phyloP scores from a whole-genome alignment of 1,139 yeast genomes.

The Blastobotrys serpentis region DNA sequence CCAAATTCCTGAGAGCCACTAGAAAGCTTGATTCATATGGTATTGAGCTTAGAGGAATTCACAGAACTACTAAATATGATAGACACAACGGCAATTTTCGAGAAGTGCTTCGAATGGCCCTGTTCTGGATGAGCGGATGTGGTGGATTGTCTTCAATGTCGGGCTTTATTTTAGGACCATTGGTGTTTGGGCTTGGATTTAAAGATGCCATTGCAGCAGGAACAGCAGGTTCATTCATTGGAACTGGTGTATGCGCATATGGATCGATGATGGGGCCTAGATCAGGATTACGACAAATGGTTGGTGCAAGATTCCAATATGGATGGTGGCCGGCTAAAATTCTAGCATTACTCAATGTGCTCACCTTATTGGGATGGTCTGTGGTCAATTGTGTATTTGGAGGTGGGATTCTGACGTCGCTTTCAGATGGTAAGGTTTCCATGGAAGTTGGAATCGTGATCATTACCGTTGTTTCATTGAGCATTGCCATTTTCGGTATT shows the following conservation, averaged over 20 bases:
- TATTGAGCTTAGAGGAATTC: conserved; percentile 80
- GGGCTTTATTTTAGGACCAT: conserved; percentile 70
- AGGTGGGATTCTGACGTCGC: conserved; percentile 70
- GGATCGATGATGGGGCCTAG: conserved; percentile 84
- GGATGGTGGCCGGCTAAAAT: conserved; percentile 83
- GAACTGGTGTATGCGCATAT: conserved; percentile 75
- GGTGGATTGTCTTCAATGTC: conserved; percentile 87
- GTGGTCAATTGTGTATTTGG: conserved; percentile 82
- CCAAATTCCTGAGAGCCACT: conserved; percentile 33
- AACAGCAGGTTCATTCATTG: conserved; percentile 58
- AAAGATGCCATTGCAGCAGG: conserved; percentile 62
- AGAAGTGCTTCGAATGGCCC: conserved; percentile 60
- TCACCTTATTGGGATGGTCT: conserved; percentile 86
- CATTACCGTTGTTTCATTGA: conserved; percentile 59
- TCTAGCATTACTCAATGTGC: conserved; percentile 63
- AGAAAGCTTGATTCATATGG: conserved; percentile 50
- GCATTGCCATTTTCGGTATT: conserved; percentile 75
- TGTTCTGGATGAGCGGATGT: conserved; percentile 81
- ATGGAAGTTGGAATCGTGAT: conserved; percentile 72
- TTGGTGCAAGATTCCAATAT: conserved; percentile 70
- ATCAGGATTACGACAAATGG: conserved; percentile 86
- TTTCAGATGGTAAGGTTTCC: conserved; percentile 63
- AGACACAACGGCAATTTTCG: conserved; percentile 48
- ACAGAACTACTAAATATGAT: conserved; percentile 69
- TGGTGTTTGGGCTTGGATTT: conserved; percentile 65